Evolutionary conservation across 306 rosid genomes (phyloP).

Genomic region (Begonia masoniana): DNA sequence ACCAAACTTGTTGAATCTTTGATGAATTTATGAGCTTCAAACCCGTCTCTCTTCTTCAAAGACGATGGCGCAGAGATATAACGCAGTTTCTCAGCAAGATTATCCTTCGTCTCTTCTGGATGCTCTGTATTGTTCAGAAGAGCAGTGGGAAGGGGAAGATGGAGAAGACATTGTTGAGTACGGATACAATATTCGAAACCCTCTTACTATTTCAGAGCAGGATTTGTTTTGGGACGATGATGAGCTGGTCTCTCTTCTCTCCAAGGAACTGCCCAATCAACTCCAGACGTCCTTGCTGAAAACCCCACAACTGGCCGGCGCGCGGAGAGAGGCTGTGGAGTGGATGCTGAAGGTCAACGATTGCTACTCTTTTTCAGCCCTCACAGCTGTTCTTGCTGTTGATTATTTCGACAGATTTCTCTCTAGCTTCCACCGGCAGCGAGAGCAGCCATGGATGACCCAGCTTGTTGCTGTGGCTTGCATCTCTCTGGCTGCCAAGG

Average conservation of each 20-base stretch:
- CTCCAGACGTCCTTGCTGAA: constrained; percentile 9
- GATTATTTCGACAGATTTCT: constrained; percentile 69
- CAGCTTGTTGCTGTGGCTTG: constrained; percentile 75
- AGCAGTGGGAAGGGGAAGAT: constrained; percentile 37
- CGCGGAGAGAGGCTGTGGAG: constrained; percentile 40
- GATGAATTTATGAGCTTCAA: constrained; percentile 17
- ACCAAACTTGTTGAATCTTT: constrained; percentile 8
- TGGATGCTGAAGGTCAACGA: constrained; percentile 66
- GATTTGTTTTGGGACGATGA: constrained; percentile 69
- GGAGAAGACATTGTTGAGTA: constrained; percentile 7
- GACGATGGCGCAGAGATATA: constrained; percentile 29
- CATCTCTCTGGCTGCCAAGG: constrained; percentile 82
- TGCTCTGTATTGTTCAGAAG: constrained; percentile 62
- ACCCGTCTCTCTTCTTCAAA: constrained; percentile 25
- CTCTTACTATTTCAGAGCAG: constrained; percentile 23
- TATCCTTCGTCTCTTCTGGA: constrained; percentile 26
- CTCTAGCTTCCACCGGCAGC: constrained; percentile 23
- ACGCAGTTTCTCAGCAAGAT: background rate
- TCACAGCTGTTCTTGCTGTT: constrained; percentile 65
- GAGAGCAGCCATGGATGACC: constrained; percentile 74
- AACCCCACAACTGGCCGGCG: constrained; percentile 16
- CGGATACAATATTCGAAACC: no score
- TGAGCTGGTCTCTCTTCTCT: constrained; percentile 39
- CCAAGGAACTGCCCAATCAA: constrained; percentile 30
- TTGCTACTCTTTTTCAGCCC: constrained; percentile 57